Base-by-base conservation (phyloP, 768 basidiomycete genomes). In the Mycena venus region DNA sequence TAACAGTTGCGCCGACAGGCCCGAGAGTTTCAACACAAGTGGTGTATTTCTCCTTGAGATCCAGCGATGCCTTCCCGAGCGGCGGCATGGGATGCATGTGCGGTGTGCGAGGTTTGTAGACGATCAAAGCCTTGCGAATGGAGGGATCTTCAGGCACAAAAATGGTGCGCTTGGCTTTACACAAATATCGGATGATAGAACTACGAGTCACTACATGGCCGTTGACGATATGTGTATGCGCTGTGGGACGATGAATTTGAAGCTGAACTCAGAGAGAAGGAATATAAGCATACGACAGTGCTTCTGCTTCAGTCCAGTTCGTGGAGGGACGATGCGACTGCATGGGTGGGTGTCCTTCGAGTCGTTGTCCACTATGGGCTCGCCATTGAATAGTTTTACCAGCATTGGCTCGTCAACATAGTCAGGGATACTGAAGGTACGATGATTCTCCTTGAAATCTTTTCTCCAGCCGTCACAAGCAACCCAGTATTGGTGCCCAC, bases 51-150 rank as follows among this genome's bases (percentile, higher is more conserved):
- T n/a, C n/a, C n/a, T 68, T 77, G 2, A 59, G 47, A 11, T 53
- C 47, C 6, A n/a, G 4, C 12, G 78, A 75, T 2, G 56, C 63
- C 67, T 80, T 80, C n/a, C 56, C 53, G 0, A 64, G 56, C 9
- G 73, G 71, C 23, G 70, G 73, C 2, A 80, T 73, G 0, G 77
- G 77, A 42, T 80, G 78, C 21, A 68, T 77, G 42, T 80, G 78
- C 3, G 76, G 51, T 17, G 15, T 67, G 15, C 49, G 6, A 9
- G 23, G 3, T 7, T 47, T 31, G 34, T 65, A 56, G 21, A 74
- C 12, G 8, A 74, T 56, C 31, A 74, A n/a, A 0, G 64, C 64
- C 44, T 55, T 65, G 27, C 73, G 47, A n/a, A n/a, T n/a, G n/a
- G n/a, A n/a, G n/a, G n/a, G n/a, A n/a, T n/a, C n/a, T n/a, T n/a